Evolutionary conservation across 371 early-diverging fungal genomes (phyloP), one percentile per base, ranked within the genome.

Genomic region (Mucor lusitanicus): DNA sequence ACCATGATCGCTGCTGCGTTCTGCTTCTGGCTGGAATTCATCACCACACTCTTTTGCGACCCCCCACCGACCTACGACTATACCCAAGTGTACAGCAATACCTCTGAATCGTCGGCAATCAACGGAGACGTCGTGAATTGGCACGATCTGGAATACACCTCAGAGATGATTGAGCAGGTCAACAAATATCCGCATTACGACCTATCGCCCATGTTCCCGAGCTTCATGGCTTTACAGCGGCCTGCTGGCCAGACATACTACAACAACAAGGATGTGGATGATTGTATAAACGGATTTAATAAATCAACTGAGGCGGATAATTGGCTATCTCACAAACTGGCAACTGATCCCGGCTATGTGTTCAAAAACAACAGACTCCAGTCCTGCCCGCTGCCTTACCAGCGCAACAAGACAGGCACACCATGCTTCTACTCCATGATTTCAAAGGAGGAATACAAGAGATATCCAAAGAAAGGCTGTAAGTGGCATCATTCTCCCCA

Each of bases 151-250:
- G 70, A 67, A n/a, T 57, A 56, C 54, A 39, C 44, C 3, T 40
- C 67, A 19, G 53, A 61, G 35, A 65, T 83, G 61, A 80, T 80
- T 13, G 27, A 60, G 3, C 64, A 66, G 32, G 76, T 80, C 3
- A 73, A 65, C 21, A 55, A 56, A 35, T 77, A 84, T 63, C 68
- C 74, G 11, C 76, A 76, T 23, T 53, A 65, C n/a, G 84, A 84
- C 39, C 67, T 81, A 1, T 84, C 84, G 7, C 70, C 80, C 55
- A 73, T 80, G 65, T 84, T 84, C 56, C 84, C 84, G 6, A 61
- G 35, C 6, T 84, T 80, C 48, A 80, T 78, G 69, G 42, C 64
- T 13, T 64, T 84, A 21, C 46, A 69, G 19, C 68, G 82, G 40
- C 64, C 64, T 3, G 23, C 0, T 2, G 58, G 60, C 39, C 63